phyloP scores from a whole-genome alignment of 768 basidiomycete species.

The Tremella mesenterica region DNA sequence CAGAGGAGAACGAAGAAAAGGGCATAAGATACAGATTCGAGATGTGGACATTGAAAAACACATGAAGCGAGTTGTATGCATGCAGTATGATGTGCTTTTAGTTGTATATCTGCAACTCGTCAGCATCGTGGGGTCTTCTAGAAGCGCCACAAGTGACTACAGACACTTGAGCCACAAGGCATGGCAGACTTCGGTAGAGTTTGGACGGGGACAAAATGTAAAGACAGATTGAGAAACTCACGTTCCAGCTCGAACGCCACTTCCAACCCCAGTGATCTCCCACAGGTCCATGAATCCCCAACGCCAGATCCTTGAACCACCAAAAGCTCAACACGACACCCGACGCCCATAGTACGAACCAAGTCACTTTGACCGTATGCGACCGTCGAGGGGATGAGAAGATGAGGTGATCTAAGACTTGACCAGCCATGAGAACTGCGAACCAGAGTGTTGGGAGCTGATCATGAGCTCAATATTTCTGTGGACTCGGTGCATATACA shows the following conservation, averaged over 20 bases:
- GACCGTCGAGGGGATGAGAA: slow-evolving; percentile 55
- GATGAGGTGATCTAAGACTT: slow-evolving; percentile 85
- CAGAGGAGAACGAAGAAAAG: slow-evolving; percentile 66
- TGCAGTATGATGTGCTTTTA: neutral
- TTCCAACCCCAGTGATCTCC: slow-evolving; percentile 65
- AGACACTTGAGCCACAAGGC: too few relatives aligned
- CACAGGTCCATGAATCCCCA: slow-evolving; percentile 85
- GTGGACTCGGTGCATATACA: neutral
- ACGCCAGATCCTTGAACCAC: slow-evolving; percentile 87
- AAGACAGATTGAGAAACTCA: slow-evolving; percentile 20
- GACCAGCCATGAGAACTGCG: slow-evolving; percentile 80
- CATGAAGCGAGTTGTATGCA: neutral
- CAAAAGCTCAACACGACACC: slow-evolving; percentile 71
- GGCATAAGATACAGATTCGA: slow-evolving; percentile 82
- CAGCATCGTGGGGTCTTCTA: too few relatives aligned
- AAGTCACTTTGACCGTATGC: slow-evolving; percentile 58
- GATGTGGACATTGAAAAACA: slow-evolving; percentile 63
- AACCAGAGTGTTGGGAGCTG: slow-evolving; percentile 96
- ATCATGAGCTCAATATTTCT: slow-evolving; percentile 5
- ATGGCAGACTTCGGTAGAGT: too few relatives aligned
- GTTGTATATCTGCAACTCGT: slow-evolving; percentile 8
- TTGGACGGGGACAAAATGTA: too few relatives aligned
- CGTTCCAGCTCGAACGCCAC: slow-evolving; percentile 60
- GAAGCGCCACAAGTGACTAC: too few relatives aligned
- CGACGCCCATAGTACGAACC: slow-evolving; percentile 58